Evolutionary conservation across 2,329 filamentous ascomycete genomes (phyloP).

Genomic region (Daldinia sp.): DNA sequence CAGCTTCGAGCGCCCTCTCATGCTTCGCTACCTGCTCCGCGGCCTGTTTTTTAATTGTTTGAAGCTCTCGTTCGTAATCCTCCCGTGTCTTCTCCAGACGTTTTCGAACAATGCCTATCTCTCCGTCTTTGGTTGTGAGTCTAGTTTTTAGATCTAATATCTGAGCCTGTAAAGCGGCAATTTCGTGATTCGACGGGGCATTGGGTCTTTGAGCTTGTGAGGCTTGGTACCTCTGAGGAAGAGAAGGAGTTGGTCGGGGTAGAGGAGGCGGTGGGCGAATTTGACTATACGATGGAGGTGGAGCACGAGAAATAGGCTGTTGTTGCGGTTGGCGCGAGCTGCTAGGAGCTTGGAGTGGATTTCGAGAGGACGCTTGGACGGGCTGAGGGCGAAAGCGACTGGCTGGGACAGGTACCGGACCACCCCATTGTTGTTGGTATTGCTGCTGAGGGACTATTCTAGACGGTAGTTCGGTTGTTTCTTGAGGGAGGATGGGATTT

Average conservation of each 20-base stretch:
- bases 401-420: slow-evolving; percentile 42
- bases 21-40: slow-evolving; percentile 73
- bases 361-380: slow-evolving; percentile 27
- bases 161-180: slow-evolving; percentile 64
- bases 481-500: slow-evolving; percentile 51
- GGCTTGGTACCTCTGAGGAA: slow-evolving; percentile 53
- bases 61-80: slow-evolving; percentile 72
- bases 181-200: slow-evolving; percentile 52
- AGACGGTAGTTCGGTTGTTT: slow-evolving; percentile 31
- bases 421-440: slow-evolving; percentile 39
- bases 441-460: slow-evolving; percentile 40
- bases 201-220: slow-evolving; percentile 49
- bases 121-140: slow-evolving; percentile 74
- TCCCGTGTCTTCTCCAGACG: slow-evolving; percentile 73
- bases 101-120: slow-evolving; percentile 79
- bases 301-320: slow-evolving; percentile 37
- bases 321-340: slow-evolving; percentile 38
- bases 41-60: slow-evolving; percentile 71
- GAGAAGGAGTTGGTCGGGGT: slow-evolving; percentile 48
- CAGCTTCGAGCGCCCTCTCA: slow-evolving; percentile 72
- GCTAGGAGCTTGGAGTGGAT: slow-evolving; percentile 14
- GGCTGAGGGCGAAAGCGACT: slow-evolving; percentile 45
- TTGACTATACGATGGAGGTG: slow-evolving; percentile 56
- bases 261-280: slow-evolving; percentile 54
- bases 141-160: slow-evolving; percentile 66